Evolutionary conservation across 225 moss, liverwort and hornwort species (phyloP).

Genomic region (Straminergon stramineum): DNA sequence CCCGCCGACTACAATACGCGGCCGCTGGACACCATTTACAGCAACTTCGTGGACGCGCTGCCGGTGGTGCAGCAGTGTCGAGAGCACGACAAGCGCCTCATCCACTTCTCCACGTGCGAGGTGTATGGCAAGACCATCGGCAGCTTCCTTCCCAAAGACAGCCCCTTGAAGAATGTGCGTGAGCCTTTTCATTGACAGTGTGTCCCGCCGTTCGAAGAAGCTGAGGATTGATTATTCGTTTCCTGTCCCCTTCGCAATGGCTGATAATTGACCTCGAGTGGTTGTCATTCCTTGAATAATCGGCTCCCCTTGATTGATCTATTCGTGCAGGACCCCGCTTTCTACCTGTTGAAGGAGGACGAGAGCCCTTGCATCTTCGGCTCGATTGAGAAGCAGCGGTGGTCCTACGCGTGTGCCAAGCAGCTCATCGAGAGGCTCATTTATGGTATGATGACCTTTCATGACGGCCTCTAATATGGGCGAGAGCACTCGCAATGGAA

Average conservation of each 20-base stretch:
- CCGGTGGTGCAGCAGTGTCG: conserved; percentile 45
- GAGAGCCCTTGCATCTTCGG: conserved; percentile 50
- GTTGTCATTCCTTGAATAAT: not conserved
- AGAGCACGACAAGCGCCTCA: conserved; percentile 36
- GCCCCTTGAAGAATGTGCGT: conserved; percentile 28
- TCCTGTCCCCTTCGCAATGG: not conserved
- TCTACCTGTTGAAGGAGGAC: conserved; percentile 38
- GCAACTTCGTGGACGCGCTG: conserved; percentile 56
- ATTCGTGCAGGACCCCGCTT: conserved; percentile 3
- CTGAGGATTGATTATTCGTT: not conserved
- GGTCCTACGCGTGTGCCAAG: conserved; percentile 57
- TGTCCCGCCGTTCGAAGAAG: not conserved
- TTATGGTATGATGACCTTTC: conserved; percentile 3
- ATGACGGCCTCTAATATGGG: not conserved
- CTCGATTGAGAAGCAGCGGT: conserved; percentile 44
- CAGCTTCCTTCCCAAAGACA: conserved; percentile 36
- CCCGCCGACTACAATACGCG: conserved; percentile 58
- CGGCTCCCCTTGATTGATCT: not conserved
- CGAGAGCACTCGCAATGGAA: not conserved
- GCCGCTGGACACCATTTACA: conserved; percentile 54
- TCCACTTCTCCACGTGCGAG: conserved; percentile 58
- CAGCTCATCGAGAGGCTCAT: conserved; percentile 48
- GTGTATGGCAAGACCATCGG: conserved; percentile 56
- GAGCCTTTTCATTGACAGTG: not conserved
- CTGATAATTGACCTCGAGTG: not conserved